phyloP scores from a whole-genome alignment of 2,329 filamentous ascomycete genomes.

The Penicillium sp. region DNA sequence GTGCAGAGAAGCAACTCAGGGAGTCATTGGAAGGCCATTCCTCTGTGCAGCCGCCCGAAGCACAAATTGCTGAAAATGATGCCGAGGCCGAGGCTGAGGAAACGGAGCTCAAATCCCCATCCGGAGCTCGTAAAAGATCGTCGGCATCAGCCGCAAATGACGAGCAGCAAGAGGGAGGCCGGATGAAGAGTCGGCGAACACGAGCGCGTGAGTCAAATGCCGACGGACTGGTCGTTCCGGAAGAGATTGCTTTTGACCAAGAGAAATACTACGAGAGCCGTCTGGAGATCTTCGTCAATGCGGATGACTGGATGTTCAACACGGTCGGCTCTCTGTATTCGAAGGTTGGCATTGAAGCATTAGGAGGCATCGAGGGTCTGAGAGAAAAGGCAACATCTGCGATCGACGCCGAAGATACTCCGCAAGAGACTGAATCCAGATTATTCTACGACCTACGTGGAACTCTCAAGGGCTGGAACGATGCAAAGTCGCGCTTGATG shows the following conservation, averaged over 20 bases:
- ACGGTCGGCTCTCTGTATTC: slow-evolving; percentile 53
- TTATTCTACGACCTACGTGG: slow-evolving; percentile 47
- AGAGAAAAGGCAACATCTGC: slow-evolving; percentile 25
- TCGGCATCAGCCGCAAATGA: slow-evolving; percentile 59
- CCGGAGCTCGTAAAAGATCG: slow-evolving; percentile 56
- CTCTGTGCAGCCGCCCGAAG: slow-evolving; percentile 23
- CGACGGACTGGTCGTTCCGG: slow-evolving; percentile 46
- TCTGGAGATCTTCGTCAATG: slow-evolving; percentile 52
- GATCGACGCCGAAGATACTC: slow-evolving; percentile 16
- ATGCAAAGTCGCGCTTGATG: slow-evolving; percentile 44
- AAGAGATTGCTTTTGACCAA: slow-evolving; percentile 52
- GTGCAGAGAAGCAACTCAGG: slow-evolving; percentile 38
- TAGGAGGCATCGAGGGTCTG: slow-evolving; percentile 44
- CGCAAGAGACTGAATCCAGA: slow-evolving; percentile 24
- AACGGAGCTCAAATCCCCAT: slow-evolving; percentile 35
- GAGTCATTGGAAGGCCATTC: slow-evolving; percentile 36
- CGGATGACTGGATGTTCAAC: slow-evolving; percentile 59
- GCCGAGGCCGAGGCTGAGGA: slow-evolving; percentile 29
- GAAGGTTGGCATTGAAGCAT: slow-evolving; percentile 49
- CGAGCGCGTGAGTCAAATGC: slow-evolving; percentile 58
- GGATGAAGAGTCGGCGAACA: slow-evolving; percentile 60
- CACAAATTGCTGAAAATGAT: slow-evolving; percentile 21
- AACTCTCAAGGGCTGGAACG: slow-evolving; percentile 44
- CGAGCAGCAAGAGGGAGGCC: slow-evolving; percentile 56
- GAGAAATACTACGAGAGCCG: slow-evolving; percentile 56